Evolutionary conservation across 192 early-diverging fungal genomes (phyloP), one percentile per base, ranked within the genome.

Genomic region (Oehlia diaphana): DNA sequence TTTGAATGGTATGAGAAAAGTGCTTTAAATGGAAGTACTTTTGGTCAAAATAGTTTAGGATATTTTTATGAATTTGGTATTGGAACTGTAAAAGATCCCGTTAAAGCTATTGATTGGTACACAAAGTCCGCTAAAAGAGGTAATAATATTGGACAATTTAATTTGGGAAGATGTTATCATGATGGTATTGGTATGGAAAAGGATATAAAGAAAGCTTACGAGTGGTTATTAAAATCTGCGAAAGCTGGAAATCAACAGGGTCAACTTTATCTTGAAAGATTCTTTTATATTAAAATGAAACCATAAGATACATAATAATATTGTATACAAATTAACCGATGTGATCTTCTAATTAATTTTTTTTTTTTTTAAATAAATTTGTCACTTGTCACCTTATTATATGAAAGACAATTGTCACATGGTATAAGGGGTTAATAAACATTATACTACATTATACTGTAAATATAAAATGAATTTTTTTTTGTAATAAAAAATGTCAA

Each of bases 11-110:
- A 91, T 47, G 81, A 76, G 9, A 86, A 84, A 61, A 87, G 90
- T 5, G 88, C 87, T 4, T 86, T 86, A 35, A 83, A 89, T 65
- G 87, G 87, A 9, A 92, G 94, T 76, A 91, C 92, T 7, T 84
- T 93, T n/a, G 95, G 93, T 9, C 92, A 93, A 64, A 94, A 94
- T 78, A 91, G 91, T 63, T 87, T 96, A 14, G 95, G 94, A 21
- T 92, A 92, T 78, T 86, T 94, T 72, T 66, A 77, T 28, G 19
- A 62, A 8, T 13, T 65, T 35, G 76, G 61, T 14, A 37, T 77
- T 19, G 80, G 80, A 61, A 76, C 85, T 31, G 2, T 37, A 49
- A 42, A 69, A 53, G 64, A 86, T 31, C 53, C 70, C 1, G 62
- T 74, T 44, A 73, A 71, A 31, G 86, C 86, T 14, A 77, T 84